phyloP scores from a whole-genome alignment of 2,329 filamentous ascomycete species.

The Mycosphaerella arachidis region DNA sequence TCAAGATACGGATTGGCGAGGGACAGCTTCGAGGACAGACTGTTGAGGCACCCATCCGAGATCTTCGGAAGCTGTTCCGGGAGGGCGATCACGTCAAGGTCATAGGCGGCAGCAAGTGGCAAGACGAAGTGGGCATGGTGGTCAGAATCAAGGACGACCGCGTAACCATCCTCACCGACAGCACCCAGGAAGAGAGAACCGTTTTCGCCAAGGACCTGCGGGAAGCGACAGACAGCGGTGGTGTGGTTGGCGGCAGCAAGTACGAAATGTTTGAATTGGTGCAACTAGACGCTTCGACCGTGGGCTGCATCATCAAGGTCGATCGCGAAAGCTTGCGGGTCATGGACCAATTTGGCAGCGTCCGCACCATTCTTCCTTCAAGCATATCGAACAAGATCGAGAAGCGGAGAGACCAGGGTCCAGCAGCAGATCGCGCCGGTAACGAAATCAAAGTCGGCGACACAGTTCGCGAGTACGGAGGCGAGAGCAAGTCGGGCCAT shows the following conservation, averaged over 20 bases:
- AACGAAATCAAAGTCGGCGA: conserved; percentile 90
- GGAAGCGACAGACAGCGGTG: conserved; percentile 87
- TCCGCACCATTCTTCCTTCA: conserved; percentile 77
- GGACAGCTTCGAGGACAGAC: conserved; percentile 76
- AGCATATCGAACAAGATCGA: conserved; percentile 88
- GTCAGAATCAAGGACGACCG: conserved; percentile 89
- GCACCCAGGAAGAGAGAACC: conserved; percentile 87
- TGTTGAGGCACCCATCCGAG: conserved; percentile 89
- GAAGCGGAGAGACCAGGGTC: conserved; percentile 67
- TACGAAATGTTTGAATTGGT: conserved; percentile 92
- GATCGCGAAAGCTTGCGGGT: conserved; percentile 88
- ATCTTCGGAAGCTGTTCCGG: conserved; percentile 85
- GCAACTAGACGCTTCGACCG: conserved; percentile 86
- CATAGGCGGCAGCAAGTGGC: conserved; percentile 88
- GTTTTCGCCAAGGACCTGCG: conserved; percentile 97
- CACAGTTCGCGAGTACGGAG: conserved; percentile 83
- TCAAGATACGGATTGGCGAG: conserved; percentile 78
- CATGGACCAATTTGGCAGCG: conserved; percentile 82
- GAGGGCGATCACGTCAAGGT: conserved; percentile 98
- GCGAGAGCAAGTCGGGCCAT: conserved; percentile 78
- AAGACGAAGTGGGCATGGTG: conserved; percentile 95
- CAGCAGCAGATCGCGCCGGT: conserved; percentile 88
- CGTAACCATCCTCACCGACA: conserved; percentile 88
- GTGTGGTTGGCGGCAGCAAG: conserved; percentile 77
- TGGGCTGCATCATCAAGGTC: conserved; percentile 90